Evolutionary conservation across 1,139 yeast genomes (phyloP), one percentile per base, ranked within the genome.

Genomic region (Sugiyamaella xylanicola): DNA sequence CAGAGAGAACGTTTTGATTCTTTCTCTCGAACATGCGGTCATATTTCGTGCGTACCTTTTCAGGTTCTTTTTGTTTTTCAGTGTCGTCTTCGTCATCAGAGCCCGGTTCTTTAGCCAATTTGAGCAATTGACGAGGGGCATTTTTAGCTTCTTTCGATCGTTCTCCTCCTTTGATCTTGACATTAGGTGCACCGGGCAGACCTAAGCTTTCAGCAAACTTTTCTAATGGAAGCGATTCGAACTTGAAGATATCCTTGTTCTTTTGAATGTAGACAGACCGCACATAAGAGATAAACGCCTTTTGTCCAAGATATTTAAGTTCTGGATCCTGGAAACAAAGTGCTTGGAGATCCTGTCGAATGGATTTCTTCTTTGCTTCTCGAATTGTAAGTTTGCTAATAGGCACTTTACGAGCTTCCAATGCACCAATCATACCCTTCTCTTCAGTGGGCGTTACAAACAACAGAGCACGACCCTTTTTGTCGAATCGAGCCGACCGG

Each of bases 21-120:
- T 88, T 81, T 70, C 99, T 82, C 68, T 89, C 96, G 74, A 95
- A 95, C 96, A 93, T 92, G 63, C 95, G 83, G 72, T 95, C 99
- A 68, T 90, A 90, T 70, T 88, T 93, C 9, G 98, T 93, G 66
- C 92, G 82, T 1, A 83, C 85, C 63, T 81, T 81, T 62, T 78
- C 77, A 36, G 74, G 70, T 16, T 66, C 64, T 39, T 72, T 70
- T 22, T 58, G 58, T 3, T 61, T 65, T 13, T 51, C 20, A 16
- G 22, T 25, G 69, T 20, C 63, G 11, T 69, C 71, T 15, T 64
- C 70, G 2, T 71, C 76, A 2, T 72, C 74, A 48, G 92, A 93
- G 59, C 86, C 84, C 9, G 83, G 90, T 61, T 85, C 81, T 2
- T 86, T 77, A 61, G 81, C 81, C 2, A 83, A 72, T 1, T 78